phyloP scores from a whole-genome alignment of 23 red algal species.

The Gracilaria gracilis region DNA sequence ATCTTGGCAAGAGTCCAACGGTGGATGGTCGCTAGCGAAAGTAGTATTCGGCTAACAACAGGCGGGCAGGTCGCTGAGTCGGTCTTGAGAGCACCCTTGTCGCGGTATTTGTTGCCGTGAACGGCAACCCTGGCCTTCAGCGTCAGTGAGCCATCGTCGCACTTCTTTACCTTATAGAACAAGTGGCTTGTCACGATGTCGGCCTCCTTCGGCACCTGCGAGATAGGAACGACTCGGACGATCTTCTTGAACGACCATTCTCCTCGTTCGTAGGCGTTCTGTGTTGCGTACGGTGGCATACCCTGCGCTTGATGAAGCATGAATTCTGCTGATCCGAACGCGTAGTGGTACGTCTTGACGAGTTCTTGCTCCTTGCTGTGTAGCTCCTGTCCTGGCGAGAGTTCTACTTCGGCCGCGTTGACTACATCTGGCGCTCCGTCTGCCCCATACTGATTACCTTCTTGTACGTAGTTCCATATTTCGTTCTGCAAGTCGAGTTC shows the following conservation, averaged over 20 bases:
- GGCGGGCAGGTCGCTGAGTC: conserved; percentile 56
- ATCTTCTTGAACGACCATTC: conserved; percentile 57
- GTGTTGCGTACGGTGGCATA: conserved; percentile 4
- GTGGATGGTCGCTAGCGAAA: conserved; percentile 14
- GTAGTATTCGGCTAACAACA: conserved; percentile 23
- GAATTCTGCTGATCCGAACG: neutral
- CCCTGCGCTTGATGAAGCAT: conserved; percentile 32
- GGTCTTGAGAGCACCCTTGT: conserved; percentile 1
- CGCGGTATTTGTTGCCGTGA: conserved; percentile 43
- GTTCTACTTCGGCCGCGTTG: neutral
- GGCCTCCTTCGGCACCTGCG: neutral
- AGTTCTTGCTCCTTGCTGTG: neutral
- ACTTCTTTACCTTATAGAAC: conserved; percentile 48
- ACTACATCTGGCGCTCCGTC: neutral
- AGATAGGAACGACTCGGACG: conserved; percentile 23
- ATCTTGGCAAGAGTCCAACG: conserved; percentile 32
- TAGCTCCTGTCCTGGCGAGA: neutral
- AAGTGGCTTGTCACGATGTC: conserved; percentile 53
- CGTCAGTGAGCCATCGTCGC: conserved; percentile 28
- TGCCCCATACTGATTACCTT: neutral
- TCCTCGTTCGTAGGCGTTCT: conserved; percentile 39
- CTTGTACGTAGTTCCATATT: neutral
- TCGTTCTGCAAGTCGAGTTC: neutral
- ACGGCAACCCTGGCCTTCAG: conserved; percentile 44
- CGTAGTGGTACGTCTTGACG: neutral